Evolutionary conservation across 192 early-diverging fungal species (phyloP).

Genomic region (Entomortierella lignicola): DNA sequence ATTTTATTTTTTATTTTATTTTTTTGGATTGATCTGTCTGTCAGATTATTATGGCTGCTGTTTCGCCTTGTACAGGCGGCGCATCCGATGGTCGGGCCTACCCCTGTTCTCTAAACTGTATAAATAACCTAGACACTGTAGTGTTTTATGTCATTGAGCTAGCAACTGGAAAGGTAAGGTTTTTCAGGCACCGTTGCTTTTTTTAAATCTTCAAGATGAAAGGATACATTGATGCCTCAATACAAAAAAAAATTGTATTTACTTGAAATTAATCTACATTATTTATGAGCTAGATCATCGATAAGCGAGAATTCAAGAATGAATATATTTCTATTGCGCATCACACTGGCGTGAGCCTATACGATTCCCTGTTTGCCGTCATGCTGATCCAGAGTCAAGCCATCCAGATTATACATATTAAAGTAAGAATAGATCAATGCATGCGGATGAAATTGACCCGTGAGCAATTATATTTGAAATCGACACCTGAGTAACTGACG

Average conservation of each 20-base stretch:
- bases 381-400: slow-evolving; percentile 78
- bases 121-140: slow-evolving; percentile 68
- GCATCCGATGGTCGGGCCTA: slow-evolving; percentile 49
- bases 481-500: neutral
- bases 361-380: slow-evolving; percentile 69
- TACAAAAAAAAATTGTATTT: too few relatives aligned
- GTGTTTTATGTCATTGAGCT: slow-evolving; percentile 75
- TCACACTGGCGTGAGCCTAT: slow-evolving; percentile 77
- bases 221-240: too few relatives aligned
- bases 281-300: slow-evolving; percentile 56
- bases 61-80: slow-evolving; percentile 53
- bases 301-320: slow-evolving; percentile 63
- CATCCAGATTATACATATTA: slow-evolving; percentile 72
- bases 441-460: slow-evolving; percentile 12
- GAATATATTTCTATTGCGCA: slow-evolving; percentile 75
- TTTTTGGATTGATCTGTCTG: neutral
- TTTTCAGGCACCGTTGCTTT: neutral
- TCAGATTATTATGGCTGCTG: slow-evolving; percentile 74
- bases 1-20: neutral
- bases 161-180: slow-evolving; percentile 63
- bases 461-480: slow-evolving; percentile 3
- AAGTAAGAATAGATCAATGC: slow-evolving; percentile 48
- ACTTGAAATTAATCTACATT: too few relatives aligned
- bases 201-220: too few relatives aligned
- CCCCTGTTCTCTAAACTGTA: slow-evolving; percentile 62